Evolutionary conservation across 768 basidiomycete species (phyloP), one percentile per base, ranked within the genome.

Genomic region (Strobilomyces dryophilus): DNA sequence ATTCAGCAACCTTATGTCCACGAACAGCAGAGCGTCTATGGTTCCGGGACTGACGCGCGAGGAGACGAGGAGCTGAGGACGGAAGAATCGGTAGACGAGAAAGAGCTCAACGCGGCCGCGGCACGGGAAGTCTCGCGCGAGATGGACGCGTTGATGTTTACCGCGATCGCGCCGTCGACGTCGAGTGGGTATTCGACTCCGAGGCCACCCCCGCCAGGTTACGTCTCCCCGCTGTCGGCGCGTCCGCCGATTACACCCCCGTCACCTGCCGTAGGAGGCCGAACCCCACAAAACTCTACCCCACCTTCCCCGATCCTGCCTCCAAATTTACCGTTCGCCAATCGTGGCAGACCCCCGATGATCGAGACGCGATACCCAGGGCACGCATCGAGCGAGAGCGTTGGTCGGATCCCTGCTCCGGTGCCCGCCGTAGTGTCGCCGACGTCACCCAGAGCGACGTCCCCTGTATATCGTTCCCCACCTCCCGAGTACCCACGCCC

Each of bases 111-210:
- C 58, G 81, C 79, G 1, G 87, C 86, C 17, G 86, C 83, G 26
- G 85, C 85, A 5, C 76, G 81, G 17, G 86, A 86, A 64, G 76
- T 90, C 1, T 78, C 78, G 12, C 77, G 80, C 12, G 88, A 87
- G 61, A 60, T 88, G 45, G 83, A 86, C 51, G 74, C 80, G 18
- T 67, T 88, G 17, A 75, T 72, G 52, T 77, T 75, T 55, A 68
- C 58, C 50, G 64, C 74, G 1, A 62, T 64, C 45, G 51, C 54
- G 14, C 56, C 63, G 2, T 37, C 51, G 14, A 49, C n/a, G 5
- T 27, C 53, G 20, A 57, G 50, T 26, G 58, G 55, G 17, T 62
- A 61, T 48, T 43, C 44, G 11, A 57, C 65, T 17, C 61, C 66
- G 1, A 53, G 40, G 35, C 55, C 54, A 3, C 52, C 58, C 26